Conservation (phyloP, 768 basidiomycete genomes). For the Termitomyces sp. region DNA sequence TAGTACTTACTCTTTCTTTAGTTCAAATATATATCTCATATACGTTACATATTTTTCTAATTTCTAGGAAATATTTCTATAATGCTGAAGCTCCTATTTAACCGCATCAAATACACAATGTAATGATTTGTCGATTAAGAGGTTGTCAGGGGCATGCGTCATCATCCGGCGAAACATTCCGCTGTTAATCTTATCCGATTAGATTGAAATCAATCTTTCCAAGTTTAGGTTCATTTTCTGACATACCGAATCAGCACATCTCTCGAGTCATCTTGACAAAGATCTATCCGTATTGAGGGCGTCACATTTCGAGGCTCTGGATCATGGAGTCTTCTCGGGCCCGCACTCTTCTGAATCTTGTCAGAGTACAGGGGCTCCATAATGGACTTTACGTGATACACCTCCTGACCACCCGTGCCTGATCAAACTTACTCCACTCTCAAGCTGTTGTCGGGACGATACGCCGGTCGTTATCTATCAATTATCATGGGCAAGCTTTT, state of each 20-base stretch:
- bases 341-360: not conserved
- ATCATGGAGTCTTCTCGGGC: not conserved
- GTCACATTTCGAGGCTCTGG: no score
- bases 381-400: not conserved
- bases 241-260: no score
- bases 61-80: not conserved
- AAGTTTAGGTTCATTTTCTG: no score
- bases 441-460: not conserved
- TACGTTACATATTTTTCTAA: not conserved
- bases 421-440: not conserved
- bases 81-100: no score
- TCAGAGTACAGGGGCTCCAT: not conserved
- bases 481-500: not conserved
- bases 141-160: no score
- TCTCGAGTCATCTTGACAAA: no score
- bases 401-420: not conserved
- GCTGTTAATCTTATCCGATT: not conserved
- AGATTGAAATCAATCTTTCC: no score
- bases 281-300: no score
- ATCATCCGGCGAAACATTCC: no score
- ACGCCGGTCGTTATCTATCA: not conserved
- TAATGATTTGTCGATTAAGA: no score
- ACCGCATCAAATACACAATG: not conserved
- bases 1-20: not conserved
- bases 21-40: not conserved